A percentile compares a stretch with the other conserved stretches of the same genome.
These are phyloP conservation scores for Chlamydomonas sphaeroides DNA, from an alignment of 139 green algal species.

Conservation along the genomic window DNA sequence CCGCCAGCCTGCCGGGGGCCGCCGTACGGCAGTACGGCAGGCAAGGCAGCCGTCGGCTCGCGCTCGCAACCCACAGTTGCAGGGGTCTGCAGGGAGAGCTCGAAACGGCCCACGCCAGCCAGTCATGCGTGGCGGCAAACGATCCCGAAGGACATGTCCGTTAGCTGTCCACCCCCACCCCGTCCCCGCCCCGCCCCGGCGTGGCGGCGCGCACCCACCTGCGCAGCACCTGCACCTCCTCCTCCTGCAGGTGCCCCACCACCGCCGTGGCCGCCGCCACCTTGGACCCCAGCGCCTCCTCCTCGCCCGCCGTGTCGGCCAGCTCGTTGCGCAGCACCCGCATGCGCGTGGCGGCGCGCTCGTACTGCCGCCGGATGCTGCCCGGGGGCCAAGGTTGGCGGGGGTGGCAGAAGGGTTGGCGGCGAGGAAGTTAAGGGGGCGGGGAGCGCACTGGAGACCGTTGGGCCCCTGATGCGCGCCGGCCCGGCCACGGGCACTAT, in stretches of 20 bases:
- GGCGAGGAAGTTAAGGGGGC: too few species aligned
- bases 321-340: constrained; percentile 54
- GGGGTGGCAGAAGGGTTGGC: too few species aligned
- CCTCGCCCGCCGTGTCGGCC: constrained; percentile 36
- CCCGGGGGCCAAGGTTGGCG: too few species aligned
- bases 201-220: background rate
- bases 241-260: constrained; percentile 38
- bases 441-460: too few species aligned
- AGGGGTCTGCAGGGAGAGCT: too few species aligned
- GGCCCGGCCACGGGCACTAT: too few species aligned
- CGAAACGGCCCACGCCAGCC: too few species aligned
- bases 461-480: too few species aligned
- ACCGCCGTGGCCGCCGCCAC: constrained; percentile 27
- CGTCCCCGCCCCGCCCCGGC: background rate
- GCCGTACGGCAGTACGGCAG: too few species aligned
- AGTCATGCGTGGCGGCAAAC: background rate
- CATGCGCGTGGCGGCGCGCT: constrained; percentile 40
- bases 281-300: constrained; percentile 12
- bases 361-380: constrained; percentile 48
- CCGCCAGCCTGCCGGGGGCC: constrained; percentile 12
- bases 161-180: background rate
- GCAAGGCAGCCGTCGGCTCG: too few species aligned
- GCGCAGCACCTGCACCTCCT: constrained; percentile 9
- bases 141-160: background rate
- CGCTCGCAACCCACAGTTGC: too few species aligned